These are phyloP conservation scores for Xylaria sp. DNA, from an alignment of 2,329 filamentous ascomycete species.

Conservation along the genomic window DNA sequence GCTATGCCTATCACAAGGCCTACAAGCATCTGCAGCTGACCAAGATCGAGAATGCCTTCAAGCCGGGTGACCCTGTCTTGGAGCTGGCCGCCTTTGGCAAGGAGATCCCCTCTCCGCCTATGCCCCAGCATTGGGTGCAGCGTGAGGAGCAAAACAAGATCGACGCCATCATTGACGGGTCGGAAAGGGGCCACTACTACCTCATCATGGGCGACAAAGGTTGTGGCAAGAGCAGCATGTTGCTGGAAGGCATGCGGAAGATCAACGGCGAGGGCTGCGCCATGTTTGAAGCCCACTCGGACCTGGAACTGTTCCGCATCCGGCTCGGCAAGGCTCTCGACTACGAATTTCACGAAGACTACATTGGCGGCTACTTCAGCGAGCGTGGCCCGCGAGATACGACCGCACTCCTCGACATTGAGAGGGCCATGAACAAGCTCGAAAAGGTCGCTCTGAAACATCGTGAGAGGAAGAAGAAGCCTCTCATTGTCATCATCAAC, in stretches of 20 bases:
- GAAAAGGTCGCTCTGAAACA: conserved; percentile 89
- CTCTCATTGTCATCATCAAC: conserved; percentile 92
- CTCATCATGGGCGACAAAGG: conserved; percentile 94
- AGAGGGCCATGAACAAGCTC: conserved; percentile 95
- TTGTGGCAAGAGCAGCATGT: conserved; percentile 95
- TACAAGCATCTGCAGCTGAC: conserved; percentile 91
- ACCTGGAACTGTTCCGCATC: conserved; percentile 93
- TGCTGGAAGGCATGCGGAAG: conserved; percentile 92
- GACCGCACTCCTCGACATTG: conserved; percentile 91
- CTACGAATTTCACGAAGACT: conserved; percentile 97
- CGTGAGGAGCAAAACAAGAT: conserved; percentile 83
- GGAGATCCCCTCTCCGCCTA: conserved; percentile 54
- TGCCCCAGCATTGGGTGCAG: conserved; percentile 74
- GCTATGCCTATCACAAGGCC: conserved; percentile 77
- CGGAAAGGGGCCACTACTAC: conserved; percentile 81
- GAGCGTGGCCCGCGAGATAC: conserved; percentile 92
- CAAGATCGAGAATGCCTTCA: conserved; percentile 92
- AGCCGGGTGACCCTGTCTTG: conserved; percentile 87
- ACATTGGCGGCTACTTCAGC: conserved; percentile 94
- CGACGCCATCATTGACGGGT: conserved; percentile 80
- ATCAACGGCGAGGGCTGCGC: conserved; percentile 86
- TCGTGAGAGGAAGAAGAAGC: conserved; percentile 65
- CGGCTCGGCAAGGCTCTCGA: conserved; percentile 91
- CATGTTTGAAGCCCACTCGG: conserved; percentile 96
- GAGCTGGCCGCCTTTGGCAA: conserved; percentile 75